Percentiles rank a stretch among this genome's conserved stretches.
These are phyloP conservation scores for Coriolopsis trogii DNA, from an alignment of 1,284 basidiomycete species.

Conservation along the genomic window DNA sequence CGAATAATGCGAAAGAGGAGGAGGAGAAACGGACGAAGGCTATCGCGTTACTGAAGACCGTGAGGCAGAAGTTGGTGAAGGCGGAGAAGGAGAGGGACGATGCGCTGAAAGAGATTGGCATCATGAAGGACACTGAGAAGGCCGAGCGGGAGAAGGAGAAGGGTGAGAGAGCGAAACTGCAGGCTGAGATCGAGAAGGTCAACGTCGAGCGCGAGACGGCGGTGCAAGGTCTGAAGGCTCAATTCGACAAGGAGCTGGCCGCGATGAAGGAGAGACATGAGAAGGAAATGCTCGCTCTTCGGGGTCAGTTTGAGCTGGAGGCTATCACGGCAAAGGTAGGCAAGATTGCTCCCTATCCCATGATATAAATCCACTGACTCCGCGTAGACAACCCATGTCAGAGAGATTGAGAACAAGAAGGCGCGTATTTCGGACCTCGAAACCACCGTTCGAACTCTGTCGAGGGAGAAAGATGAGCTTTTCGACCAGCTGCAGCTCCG, in stretches of 20 bases:
- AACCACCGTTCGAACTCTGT: conserved; percentile 65
- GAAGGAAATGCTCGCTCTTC: conserved; percentile 67
- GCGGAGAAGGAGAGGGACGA: conserved; percentile 92
- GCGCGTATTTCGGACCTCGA: conserved; percentile 74
- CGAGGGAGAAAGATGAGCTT: conserved; percentile 72
- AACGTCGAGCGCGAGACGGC: conserved; percentile 75
- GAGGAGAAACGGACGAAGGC: conserved; percentile 97
- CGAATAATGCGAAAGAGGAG: conserved; percentile 79
- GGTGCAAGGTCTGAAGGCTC: conserved; percentile 62
- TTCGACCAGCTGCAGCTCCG: conserved; percentile 86
- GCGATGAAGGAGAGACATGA: conserved; percentile 69
- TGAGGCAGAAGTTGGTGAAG: conserved; percentile 91
- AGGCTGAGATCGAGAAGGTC: conserved; percentile 60
- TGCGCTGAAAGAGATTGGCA: conserved; percentile 54
- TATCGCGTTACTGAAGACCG: conserved; percentile 86
- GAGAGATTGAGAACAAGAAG: conserved; percentile 66
- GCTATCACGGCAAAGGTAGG: conserved; percentile 74
- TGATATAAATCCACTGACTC: neutral
- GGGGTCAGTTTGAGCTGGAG: conserved; percentile 79
- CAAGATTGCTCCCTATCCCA: neutral
- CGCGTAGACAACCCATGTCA: conserved; percentile 68
- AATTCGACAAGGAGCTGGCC: conserved; percentile 79
- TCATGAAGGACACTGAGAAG: conserved; percentile 59
- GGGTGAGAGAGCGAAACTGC: conserved; percentile 56
- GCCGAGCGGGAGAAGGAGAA: conserved; percentile 67